Conservation (phyloP, 2,329 filamentous ascomycete genomes). For the Ophioceras dolichostomum region DNA sequence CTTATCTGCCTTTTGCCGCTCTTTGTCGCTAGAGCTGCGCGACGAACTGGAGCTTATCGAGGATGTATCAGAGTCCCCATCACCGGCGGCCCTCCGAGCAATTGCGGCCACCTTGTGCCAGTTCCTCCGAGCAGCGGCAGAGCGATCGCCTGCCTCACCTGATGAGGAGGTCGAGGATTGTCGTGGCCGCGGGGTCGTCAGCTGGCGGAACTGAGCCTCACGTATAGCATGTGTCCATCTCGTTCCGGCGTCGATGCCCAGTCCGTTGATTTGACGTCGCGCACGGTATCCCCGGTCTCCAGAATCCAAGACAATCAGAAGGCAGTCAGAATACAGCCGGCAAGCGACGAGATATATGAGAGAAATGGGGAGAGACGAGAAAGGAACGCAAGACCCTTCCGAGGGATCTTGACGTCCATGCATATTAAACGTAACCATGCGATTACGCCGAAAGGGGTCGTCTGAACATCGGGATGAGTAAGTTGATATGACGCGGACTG, state of each 20-base stretch:
- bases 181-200: conserved; percentile 29
- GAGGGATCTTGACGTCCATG: too few species aligned
- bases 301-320: background rate
- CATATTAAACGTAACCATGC: too few species aligned
- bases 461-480: too few species aligned
- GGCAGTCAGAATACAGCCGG: too few species aligned
- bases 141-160: conserved; percentile 2
- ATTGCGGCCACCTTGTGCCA: conserved; percentile 68
- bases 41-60: conserved; percentile 6
- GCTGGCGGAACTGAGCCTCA: conserved; percentile 41
- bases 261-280: conserved; percentile 57
- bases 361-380: too few species aligned
- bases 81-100: conserved; percentile 55
- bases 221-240: conserved; percentile 58
- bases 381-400: too few species aligned
- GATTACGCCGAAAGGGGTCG: too few species aligned
- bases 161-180: conserved; percentile 2
- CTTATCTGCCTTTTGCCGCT: conserved; percentile 23
- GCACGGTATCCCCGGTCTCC: conserved; percentile 58
- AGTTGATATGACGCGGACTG: background rate
- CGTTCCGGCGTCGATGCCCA: conserved; percentile 55
- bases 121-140: conserved; percentile 42
- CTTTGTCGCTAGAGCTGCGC: conserved; percentile 8
- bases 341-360: too few species aligned
- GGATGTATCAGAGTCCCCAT: conserved; percentile 14